Percentiles rank a stretch among this genome's conserved stretches.
Evolutionary conservation across 2,329 filamentous ascomycete genomes (phyloP).

Genomic region (Calonectria pauciramosa): DNA sequence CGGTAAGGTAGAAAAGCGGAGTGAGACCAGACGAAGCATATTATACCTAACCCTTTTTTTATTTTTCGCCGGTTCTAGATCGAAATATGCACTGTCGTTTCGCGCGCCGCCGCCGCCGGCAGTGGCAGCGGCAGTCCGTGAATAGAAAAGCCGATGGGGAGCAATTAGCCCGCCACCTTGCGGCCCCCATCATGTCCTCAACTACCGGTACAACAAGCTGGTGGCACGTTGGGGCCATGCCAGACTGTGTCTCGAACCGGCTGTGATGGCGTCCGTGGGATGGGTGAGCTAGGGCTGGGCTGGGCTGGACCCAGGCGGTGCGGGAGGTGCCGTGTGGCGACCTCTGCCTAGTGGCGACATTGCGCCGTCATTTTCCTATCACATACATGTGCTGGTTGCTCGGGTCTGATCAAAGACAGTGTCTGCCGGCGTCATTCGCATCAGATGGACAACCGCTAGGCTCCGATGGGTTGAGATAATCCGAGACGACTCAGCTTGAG

Average conservation of each 20-base stretch:
- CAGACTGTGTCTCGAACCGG: not conserved
- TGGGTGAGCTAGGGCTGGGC: not conserved
- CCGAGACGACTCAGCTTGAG: not conserved
- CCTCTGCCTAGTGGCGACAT: not conserved
- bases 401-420: too few species aligned
- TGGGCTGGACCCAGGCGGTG: not conserved
- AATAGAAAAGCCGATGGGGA: not conserved
- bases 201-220: not conserved
- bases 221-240: not conserved
- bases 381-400: not conserved
- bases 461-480: not conserved
- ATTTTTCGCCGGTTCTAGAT: not conserved
- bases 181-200: not conserved
- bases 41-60: not conserved
- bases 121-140: not conserved
- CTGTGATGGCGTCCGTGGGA: not conserved
- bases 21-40: not conserved
- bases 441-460: not conserved
- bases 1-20: not conserved
- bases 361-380: not conserved
- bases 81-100: not conserved
- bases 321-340: not conserved
- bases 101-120: not conserved
- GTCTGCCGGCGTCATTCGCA: not conserved
- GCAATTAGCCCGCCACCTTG: not conserved